These are phyloP conservation scores for Hirschfeldia incana DNA, from an alignment of 345 rosid species.

Conservation along the genomic window DNA sequence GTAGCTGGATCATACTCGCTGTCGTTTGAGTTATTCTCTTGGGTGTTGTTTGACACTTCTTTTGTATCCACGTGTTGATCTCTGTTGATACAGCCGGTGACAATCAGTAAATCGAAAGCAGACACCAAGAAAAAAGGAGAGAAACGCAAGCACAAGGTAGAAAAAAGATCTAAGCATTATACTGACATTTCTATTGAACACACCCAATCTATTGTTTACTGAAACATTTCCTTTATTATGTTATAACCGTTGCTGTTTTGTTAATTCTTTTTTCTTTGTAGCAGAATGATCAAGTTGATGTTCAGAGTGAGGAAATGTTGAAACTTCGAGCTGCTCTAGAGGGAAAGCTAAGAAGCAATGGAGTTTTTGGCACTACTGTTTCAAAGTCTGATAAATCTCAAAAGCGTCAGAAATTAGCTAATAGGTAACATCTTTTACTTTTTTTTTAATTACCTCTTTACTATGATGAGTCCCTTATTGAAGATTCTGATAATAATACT, in stretches of 20 bases:
- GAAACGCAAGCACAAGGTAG: conserved; percentile 59
- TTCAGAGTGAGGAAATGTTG: conserved; percentile 81
- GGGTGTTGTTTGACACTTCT: conserved; percentile 5
- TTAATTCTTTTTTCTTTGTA: conserved; percentile 10
- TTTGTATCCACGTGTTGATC: conserved; percentile 10
- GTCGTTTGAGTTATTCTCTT: background rate
- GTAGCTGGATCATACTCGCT: background rate
- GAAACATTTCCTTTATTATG: background rate
- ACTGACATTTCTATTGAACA: background rate
- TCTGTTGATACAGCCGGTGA: conserved; percentile 24
- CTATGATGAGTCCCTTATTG: conserved; percentile 15
- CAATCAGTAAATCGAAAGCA: conserved; percentile 24
- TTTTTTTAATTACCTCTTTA: background rate
- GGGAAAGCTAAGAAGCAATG: conserved; percentile 71
- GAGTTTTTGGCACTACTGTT: conserved; percentile 46
- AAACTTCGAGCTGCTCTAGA: conserved; percentile 83
- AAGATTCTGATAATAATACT: conserved; percentile 20
- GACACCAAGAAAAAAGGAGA: conserved; percentile 39
- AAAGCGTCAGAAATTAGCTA: conserved; percentile 55
- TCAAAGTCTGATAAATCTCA: conserved; percentile 50
- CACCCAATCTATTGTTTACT: background rate
- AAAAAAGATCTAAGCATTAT: background rate
- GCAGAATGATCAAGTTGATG: conserved; percentile 64
- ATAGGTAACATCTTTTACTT: conserved; percentile 48
- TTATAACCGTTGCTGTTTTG: background rate